Evolutionary conservation across 108 stramenopile genomes (phyloP).

Genomic region (Craspedostauros australis): DNA sequence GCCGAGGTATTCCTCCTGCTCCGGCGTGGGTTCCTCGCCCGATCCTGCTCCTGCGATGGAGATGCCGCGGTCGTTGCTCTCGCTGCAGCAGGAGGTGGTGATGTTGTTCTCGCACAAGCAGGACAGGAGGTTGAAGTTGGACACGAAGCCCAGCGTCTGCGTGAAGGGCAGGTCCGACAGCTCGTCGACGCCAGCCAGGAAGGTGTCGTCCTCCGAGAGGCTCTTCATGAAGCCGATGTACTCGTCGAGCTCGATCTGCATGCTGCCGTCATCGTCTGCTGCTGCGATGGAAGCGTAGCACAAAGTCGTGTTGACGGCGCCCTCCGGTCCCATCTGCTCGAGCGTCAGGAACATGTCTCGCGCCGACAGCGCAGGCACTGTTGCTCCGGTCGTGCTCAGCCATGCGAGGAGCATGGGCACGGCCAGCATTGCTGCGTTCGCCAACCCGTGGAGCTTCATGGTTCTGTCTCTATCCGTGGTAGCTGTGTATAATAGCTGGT

Average conservation of each 20-base stretch:
- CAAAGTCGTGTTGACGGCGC: too few species aligned
- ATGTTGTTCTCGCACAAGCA: conserved; percentile 18
- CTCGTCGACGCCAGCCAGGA: conserved; percentile 6
- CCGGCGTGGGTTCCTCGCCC: conserved; percentile 7
- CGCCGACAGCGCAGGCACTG: too few species aligned
- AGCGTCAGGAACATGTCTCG: too few species aligned
- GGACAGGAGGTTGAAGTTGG: conserved; percentile 15
- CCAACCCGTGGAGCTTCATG: too few species aligned
- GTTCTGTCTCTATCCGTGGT: too few species aligned
- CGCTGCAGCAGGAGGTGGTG: conserved; percentile 20
- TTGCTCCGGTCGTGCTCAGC: too few species aligned
- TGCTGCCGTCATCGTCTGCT: conserved; percentile 7
- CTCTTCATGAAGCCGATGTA: conserved; percentile 25
- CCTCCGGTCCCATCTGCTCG: too few species aligned
- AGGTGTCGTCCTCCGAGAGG: conserved; percentile 9
- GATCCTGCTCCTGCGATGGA: conserved; percentile 9
- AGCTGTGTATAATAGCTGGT: too few species aligned
- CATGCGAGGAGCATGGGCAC: too few species aligned
- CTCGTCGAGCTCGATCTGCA: conserved; percentile 7
- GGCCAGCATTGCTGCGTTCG: too few species aligned
- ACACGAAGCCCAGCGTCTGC: conserved; percentile 13
- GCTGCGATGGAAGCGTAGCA: conserved; percentile 16
- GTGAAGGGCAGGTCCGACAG: conserved; percentile 21
- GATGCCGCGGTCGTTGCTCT: conserved; percentile 12
- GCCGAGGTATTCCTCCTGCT: conserved; percentile 16